phyloP scores from a whole-genome alignment of 805 yeast genomes.

The Kluyveromyces siamensis region DNA sequence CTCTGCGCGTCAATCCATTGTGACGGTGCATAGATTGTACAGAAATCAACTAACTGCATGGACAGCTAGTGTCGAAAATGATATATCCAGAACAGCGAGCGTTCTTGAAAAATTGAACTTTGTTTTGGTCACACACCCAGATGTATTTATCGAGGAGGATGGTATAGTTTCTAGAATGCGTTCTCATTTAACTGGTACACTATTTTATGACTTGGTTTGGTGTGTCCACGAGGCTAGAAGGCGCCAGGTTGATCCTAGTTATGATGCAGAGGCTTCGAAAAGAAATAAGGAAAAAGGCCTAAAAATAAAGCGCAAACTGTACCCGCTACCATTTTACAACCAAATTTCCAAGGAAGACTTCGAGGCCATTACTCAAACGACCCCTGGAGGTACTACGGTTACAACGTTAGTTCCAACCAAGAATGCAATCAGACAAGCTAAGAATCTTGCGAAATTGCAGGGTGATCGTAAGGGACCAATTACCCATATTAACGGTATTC shows the following conservation, averaged over 20 bases:
- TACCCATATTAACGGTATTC: slow-evolving; percentile 59
- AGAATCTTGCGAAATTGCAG: slow-evolving; percentile 17
- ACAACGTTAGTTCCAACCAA: slow-evolving; percentile 86
- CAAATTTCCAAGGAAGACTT: slow-evolving; percentile 87
- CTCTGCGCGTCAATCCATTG: slow-evolving; percentile 86
- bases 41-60: slow-evolving; percentile 86
- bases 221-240: slow-evolving; percentile 91
- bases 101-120: slow-evolving; percentile 82
- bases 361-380: slow-evolving; percentile 73
- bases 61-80: slow-evolving; percentile 77
- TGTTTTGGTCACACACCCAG: slow-evolving; percentile 81
- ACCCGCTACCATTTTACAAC: slow-evolving; percentile 82
- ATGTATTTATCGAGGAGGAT: slow-evolving; percentile 60
- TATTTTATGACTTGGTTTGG: slow-evolving; percentile 89
- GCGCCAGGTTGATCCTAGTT: slow-evolving; percentile 40
- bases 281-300: slow-evolving; percentile 27
- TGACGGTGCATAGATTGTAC: slow-evolving; percentile 80
- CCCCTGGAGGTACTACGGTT: slow-evolving; percentile 87
- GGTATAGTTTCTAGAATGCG: slow-evolving; percentile 82
- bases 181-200: slow-evolving; percentile 82
- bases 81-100: slow-evolving; percentile 83
- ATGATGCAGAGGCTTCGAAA: slow-evolving; percentile 25
- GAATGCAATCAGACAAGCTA: slow-evolving; percentile 45
- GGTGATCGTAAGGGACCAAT: slow-evolving; percentile 23
- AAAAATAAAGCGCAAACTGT: slow-evolving; percentile 31